phyloP scores from a whole-genome alignment of 1,139 yeast genomes.

The Lodderomyces pseudojiufengensis region DNA sequence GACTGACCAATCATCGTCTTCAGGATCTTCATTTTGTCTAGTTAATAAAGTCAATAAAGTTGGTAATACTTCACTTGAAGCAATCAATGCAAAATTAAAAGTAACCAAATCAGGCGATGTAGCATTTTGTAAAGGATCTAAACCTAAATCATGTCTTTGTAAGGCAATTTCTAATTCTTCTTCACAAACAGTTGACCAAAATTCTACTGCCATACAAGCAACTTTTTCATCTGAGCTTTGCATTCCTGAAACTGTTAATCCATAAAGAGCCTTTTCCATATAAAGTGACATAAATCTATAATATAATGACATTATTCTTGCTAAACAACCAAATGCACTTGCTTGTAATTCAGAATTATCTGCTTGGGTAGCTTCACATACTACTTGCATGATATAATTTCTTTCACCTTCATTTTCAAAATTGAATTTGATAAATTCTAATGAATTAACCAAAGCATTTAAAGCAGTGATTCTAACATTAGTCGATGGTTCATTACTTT shows the following conservation, averaged over 20 bases:
- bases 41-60: constrained; percentile 75
- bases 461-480: constrained; percentile 85
- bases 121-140: constrained; percentile 18
- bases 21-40: constrained; percentile 86
- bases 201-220: constrained; percentile 97
- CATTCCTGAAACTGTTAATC: constrained; percentile 90
- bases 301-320: constrained; percentile 86
- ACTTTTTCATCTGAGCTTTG: constrained; percentile 80
- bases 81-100: constrained; percentile 79
- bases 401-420: constrained; percentile 94
- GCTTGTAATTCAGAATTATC: constrained; percentile 80
- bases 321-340: constrained; percentile 93
- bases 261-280: constrained; percentile 95
- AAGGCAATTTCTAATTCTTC: constrained; percentile 82
- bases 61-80: constrained; percentile 83
- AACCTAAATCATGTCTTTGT: constrained; percentile 58
- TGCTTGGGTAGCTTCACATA: constrained; percentile 96
- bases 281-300: constrained; percentile 87
- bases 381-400: constrained; percentile 96
- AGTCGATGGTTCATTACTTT: constrained; percentile 68
- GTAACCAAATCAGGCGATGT: constrained; percentile 35
- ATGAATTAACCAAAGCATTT: constrained; percentile 85
- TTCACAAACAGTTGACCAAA: constrained; percentile 97
- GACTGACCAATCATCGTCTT: constrained; percentile 96
- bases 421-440: constrained; percentile 83